Evolutionary conservation across 2,329 filamentous ascomycete species (phyloP).

Genomic region (Aspergillus caelatus): DNA sequence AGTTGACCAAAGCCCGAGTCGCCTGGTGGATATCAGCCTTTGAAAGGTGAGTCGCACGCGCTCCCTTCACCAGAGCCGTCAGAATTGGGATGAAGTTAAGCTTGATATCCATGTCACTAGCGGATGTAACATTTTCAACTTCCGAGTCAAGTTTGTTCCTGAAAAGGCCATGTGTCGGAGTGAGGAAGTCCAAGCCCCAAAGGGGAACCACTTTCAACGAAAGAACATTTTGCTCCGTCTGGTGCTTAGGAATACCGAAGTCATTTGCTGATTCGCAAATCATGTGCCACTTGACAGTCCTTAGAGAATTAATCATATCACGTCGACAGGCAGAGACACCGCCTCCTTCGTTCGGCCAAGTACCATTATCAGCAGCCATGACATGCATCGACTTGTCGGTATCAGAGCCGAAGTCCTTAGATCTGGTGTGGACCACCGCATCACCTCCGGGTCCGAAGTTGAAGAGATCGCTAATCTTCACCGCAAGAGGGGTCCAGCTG

Average conservation of each 20-base stretch:
- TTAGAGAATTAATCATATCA: constrained; percentile 58
- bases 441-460: constrained; percentile 58
- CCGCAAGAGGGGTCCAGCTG: constrained; percentile 55
- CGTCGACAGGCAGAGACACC: constrained; percentile 59
- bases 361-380: constrained; percentile 56
- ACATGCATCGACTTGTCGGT: constrained; percentile 54
- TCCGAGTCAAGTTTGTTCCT: constrained; percentile 57
- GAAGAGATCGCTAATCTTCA: constrained; percentile 55
- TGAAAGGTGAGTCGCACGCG: constrained; percentile 49
- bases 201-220: constrained; percentile 58
- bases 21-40: constrained; percentile 48
- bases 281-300: constrained; percentile 58
- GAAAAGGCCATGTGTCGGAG: constrained; percentile 57
- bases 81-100: constrained; percentile 58
- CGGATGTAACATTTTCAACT: constrained; percentile 52
- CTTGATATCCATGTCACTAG: constrained; percentile 52
- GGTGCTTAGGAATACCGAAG: constrained; percentile 58
- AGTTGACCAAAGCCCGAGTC: constrained; percentile 52
- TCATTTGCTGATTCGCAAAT: constrained; percentile 59
- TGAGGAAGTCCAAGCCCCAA: constrained; percentile 58
- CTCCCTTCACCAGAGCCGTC: constrained; percentile 53
- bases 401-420: constrained; percentile 52
- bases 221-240: constrained; percentile 59
- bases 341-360: constrained; percentile 57
- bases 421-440: constrained; percentile 54